Conservation (phyloP, 2,329 filamentous ascomycete species). For the Podosphaera fusca region DNA sequence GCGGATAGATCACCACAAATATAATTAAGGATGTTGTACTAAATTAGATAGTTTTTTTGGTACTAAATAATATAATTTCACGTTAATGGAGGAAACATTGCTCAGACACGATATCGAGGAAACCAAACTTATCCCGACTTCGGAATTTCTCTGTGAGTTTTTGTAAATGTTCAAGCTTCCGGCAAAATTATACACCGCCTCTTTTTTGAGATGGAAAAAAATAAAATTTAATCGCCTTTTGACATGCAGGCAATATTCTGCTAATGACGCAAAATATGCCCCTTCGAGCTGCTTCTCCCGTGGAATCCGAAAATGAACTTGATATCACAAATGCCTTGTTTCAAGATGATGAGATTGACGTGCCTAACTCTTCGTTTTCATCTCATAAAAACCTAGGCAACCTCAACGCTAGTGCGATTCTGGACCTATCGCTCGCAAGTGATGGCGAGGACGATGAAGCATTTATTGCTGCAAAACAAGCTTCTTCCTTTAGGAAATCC, state of each 20-base stretch:
- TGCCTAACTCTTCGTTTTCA: slow-evolving; percentile 1
- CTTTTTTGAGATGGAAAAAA: background rate
- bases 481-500: slow-evolving; percentile 67
- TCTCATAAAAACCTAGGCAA: slow-evolving; percentile 21
- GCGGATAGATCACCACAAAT: too few relatives aligned
- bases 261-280: slow-evolving; percentile 30
- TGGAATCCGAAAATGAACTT: slow-evolving; percentile 69
- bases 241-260: background rate
- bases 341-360: slow-evolving; percentile 19
- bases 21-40: too few relatives aligned
- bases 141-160: too few relatives aligned
- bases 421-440: slow-evolving; percentile 31
- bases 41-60: too few relatives aligned
- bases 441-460: slow-evolving; percentile 53
- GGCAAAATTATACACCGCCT: background rate
- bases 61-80: too few relatives aligned
- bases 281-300: slow-evolving; percentile 53
- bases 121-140: too few relatives aligned
- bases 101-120: too few relatives aligned
- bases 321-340: slow-evolving; percentile 70
- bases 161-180: background rate
- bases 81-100: too few relatives aligned
- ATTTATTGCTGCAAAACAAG: slow-evolving; percentile 75
- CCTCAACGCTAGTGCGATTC: slow-evolving; percentile 35
- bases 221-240: background rate